These are phyloP conservation scores for Mucor plumbeus DNA, from an alignment of 371 early-diverging fungal genomes.

Conservation along the genomic window DNA sequence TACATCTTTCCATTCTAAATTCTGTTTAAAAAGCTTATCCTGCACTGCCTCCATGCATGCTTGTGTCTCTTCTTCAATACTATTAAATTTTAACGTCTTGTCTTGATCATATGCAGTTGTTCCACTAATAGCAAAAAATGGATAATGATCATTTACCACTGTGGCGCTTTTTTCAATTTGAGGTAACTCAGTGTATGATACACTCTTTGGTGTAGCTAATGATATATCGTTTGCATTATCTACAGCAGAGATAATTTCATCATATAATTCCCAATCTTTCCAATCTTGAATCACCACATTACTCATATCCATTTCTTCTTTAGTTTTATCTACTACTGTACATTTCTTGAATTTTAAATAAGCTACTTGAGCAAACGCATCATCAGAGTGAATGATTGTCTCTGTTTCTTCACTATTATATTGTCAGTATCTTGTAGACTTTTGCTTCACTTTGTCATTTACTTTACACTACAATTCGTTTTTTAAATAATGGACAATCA, in stretches of 20 bases:
- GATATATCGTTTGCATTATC: not conserved
- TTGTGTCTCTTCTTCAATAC: constrained; percentile 47
- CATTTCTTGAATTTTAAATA: constrained; percentile 73
- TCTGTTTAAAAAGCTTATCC: constrained; percentile 15
- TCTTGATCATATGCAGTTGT: constrained; percentile 40
- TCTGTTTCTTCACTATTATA: constrained; percentile 68
- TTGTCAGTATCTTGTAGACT: not conserved
- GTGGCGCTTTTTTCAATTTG: not conserved
- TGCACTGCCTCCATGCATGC: constrained; percentile 45
- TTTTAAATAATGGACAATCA: constrained; percentile 97
- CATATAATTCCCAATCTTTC: constrained; percentile 27
- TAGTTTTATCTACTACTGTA: constrained; percentile 62
- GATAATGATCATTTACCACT: not conserved
- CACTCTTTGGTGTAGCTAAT: not conserved
- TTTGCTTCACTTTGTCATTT: not conserved
- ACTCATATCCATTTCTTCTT: constrained; percentile 34
- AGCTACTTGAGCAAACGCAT: constrained; percentile 84
- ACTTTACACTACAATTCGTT: constrained; percentile 70
- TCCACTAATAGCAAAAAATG: constrained; percentile 40
- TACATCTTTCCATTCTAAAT: constrained; percentile 54
- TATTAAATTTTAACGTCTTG: not conserved
- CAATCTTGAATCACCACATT: constrained; percentile 19
- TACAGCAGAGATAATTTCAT: constrained; percentile 16
- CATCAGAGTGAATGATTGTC: constrained; percentile 79
- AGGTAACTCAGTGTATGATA: not conserved